phyloP scores from a whole-genome alignment of 495 filamentous ascomycete species.

The Wilcoxina mikolae region DNA sequence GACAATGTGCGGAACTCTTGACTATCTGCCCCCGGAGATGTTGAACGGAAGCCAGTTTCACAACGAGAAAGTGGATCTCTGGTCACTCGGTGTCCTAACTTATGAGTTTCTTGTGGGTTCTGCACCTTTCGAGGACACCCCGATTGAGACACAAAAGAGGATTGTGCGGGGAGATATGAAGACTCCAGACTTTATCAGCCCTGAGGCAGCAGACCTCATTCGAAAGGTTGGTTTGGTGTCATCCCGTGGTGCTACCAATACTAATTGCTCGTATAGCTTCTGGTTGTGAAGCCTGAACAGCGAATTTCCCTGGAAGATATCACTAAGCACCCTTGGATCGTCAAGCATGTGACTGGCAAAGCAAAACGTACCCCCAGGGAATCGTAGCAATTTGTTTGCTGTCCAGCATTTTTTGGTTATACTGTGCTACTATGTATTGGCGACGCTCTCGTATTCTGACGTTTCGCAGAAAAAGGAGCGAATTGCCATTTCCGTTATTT shows the following conservation, averaged over 20 bases:
- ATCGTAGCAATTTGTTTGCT: too few relatives aligned
- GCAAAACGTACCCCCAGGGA: neutral
- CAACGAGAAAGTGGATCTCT: conserved; percentile 88
- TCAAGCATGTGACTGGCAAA: conserved; percentile 66
- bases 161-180: conserved; percentile 87
- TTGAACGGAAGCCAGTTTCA: conserved; percentile 76
- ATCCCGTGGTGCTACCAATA: neutral
- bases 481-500: too few relatives aligned
- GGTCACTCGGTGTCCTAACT: conserved; percentile 86
- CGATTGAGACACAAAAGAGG: conserved; percentile 82
- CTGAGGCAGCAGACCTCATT: conserved; percentile 84
- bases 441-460: too few relatives aligned
- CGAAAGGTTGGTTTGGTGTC: conserved; percentile 49
- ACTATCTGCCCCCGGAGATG: conserved; percentile 98
- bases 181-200: conserved; percentile 74
- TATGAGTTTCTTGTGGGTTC: conserved; percentile 95
- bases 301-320: conserved; percentile 80
- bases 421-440: too few relatives aligned
- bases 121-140: conserved; percentile 91
- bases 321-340: conserved; percentile 84
- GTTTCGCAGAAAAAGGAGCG: too few relatives aligned
- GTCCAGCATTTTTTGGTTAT: too few relatives aligned
- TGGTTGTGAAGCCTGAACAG: conserved; percentile 90
- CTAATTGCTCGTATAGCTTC: conserved; percentile 41
- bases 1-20: conserved; percentile 93